These are phyloP conservation scores for Cicer pinnatifidum DNA, from an alignment of 306 rosid species.

Conservation along the genomic window DNA sequence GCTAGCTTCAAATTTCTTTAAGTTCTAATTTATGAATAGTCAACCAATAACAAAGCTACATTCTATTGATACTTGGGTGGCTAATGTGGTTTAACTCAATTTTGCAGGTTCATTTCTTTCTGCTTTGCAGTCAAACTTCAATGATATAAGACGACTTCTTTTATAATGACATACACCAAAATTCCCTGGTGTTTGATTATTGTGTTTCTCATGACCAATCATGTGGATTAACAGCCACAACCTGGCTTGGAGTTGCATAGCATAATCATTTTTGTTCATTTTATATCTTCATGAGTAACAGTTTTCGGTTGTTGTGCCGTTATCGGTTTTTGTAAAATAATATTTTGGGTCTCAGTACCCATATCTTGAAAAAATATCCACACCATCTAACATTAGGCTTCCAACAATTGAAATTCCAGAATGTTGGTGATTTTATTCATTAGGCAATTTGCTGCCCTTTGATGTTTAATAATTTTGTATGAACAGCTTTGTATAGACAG, in stretches of 20 bases:
- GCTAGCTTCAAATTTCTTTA: background rate
- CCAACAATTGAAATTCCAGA: constrained; percentile 36
- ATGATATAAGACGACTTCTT: constrained; percentile 82
- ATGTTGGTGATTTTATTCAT: constrained; percentile 47
- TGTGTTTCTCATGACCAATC: constrained; percentile 43
- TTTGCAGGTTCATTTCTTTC: constrained; percentile 83
- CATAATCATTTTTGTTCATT: constrained; percentile 44
- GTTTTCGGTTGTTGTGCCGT: constrained; percentile 46
- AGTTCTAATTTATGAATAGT: background rate
- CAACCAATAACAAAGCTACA: background rate
- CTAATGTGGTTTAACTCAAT: constrained; percentile 42
- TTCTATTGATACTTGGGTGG: background rate
- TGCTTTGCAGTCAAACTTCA: constrained; percentile 76
- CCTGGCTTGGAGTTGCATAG: constrained; percentile 38
- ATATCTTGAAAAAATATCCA: constrained; percentile 38
- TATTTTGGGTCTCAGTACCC: constrained; percentile 44
- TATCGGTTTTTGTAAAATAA: constrained; percentile 37
- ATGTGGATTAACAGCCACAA: constrained; percentile 42
- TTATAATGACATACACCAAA: constrained; percentile 51
- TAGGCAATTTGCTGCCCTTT: constrained; percentile 32
- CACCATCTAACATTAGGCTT: constrained; percentile 41
- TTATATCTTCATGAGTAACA: constrained; percentile 39
- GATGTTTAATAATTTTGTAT: constrained; percentile 41
- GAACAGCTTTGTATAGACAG: constrained; percentile 45
- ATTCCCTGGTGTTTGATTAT: constrained; percentile 39